phyloP scores from a whole-genome alignment of 2,329 filamentous ascomycete genomes.

The Cladosporium sp. region DNA sequence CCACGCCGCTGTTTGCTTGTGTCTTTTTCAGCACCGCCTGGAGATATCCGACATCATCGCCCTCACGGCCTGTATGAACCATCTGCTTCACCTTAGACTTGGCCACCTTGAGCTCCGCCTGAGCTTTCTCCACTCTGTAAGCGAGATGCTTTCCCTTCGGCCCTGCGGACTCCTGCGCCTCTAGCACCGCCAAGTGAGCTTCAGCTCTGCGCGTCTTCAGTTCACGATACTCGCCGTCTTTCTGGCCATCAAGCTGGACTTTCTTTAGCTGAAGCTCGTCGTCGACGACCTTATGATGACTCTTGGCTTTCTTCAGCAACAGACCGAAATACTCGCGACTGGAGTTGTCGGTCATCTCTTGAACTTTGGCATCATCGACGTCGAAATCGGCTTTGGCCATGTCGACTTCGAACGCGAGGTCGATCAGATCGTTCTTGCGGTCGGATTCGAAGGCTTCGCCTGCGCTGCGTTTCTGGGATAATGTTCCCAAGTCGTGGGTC shows the following conservation, averaged over 20 bases:
- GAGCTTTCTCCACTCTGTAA: not conserved
- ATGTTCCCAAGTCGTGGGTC: not conserved
- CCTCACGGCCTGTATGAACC: not conserved
- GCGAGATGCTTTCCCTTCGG: not conserved
- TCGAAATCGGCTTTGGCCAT: not conserved
- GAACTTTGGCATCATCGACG: not conserved
- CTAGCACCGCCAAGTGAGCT: not conserved
- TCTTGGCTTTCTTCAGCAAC: not conserved
- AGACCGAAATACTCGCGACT: not conserved
- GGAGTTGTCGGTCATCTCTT: not conserved
- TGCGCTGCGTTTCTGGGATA: not conserved
- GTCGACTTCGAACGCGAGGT: not conserved
- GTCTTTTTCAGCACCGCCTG: not conserved
- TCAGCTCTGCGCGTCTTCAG: not conserved
- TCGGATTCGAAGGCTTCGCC: not conserved
- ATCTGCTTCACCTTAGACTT: not conserved
- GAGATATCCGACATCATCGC: not conserved
- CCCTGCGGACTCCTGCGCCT: not conserved
- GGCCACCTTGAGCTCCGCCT: not conserved
- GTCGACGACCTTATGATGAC: not conserved
- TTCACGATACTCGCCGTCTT: not conserved
- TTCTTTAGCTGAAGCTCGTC: not conserved
- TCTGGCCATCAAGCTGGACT: not conserved
- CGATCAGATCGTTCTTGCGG: not conserved
- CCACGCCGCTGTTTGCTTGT: not conserved